Evolutionary conservation across 768 basidiomycete genomes (phyloP).

Genomic region (Boletus subcaerulescens): DNA sequence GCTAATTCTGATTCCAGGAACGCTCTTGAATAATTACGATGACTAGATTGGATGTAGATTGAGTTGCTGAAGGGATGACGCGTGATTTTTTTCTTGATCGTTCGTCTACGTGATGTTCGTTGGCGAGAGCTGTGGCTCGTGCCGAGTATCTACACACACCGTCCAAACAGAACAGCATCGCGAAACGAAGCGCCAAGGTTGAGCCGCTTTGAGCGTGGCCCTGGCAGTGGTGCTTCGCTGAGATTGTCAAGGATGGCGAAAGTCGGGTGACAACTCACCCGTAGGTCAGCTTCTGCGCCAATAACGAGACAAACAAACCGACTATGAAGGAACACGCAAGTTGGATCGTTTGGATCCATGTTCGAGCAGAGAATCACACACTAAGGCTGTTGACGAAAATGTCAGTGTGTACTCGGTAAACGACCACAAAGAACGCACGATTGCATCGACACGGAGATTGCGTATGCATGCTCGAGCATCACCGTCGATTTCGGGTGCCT

Average conservation of each 20-base stretch:
- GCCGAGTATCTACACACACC: no score
- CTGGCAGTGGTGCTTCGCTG: no score
- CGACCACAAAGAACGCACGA: slow-evolving; percentile 8
- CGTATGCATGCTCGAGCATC: slow-evolving; percentile 22
- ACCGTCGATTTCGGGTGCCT: slow-evolving; percentile 8
- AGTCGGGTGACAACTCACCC: slow-evolving; percentile 47
- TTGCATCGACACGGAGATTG: slow-evolving; percentile 24
- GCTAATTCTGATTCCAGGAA: no score
- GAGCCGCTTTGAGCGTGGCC: no score
- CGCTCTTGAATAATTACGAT: no score
- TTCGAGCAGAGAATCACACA: not conserved
- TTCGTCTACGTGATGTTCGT: no score
- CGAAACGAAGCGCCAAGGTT: no score
- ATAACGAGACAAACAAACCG: slow-evolving; percentile 28
- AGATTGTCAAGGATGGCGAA: not conserved
- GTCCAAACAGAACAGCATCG: no score
- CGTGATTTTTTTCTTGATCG: no score
- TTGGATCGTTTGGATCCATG: not conserved
- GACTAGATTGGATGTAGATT: no score
- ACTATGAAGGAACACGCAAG: slow-evolving; percentile 1
- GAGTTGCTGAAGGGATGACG: no score
- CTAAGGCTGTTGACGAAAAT: slow-evolving; percentile 8
- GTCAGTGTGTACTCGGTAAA: not conserved
- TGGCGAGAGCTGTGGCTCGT: no score
- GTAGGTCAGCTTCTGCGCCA: slow-evolving; percentile 59